Evolutionary conservation across 345 rosid species (phyloP).

Genomic region (Citrus hindsii): DNA sequence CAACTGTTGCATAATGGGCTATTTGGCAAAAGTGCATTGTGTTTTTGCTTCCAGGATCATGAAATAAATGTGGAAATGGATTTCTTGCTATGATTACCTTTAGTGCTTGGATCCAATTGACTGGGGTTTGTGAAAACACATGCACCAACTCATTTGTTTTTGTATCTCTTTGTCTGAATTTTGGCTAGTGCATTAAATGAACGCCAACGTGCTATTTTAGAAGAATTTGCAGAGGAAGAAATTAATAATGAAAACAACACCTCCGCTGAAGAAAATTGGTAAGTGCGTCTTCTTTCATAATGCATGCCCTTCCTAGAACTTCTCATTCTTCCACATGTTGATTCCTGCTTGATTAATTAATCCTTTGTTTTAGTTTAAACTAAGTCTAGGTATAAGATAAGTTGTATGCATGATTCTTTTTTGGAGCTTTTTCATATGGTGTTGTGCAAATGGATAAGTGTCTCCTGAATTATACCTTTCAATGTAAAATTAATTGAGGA

Average conservation of each 20-base stretch:
- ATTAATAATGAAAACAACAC: constrained; percentile 43
- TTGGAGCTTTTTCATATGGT: neutral
- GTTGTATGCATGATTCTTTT: neutral
- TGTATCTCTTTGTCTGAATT: neutral
- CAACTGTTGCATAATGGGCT: neutral
- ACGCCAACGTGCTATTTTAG: constrained; percentile 73
- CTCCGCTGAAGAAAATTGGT: constrained; percentile 56
- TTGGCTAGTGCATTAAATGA: constrained; percentile 55
- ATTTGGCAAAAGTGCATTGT: neutral
- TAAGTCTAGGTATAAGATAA: constrained; percentile 1
- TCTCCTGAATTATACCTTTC: neutral
- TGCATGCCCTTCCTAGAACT: constrained; percentile 6
- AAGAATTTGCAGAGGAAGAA: constrained; percentile 89
- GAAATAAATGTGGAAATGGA: neutral
- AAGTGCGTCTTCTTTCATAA: constrained; percentile 24
- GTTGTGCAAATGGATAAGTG: neutral
- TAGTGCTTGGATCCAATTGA: neutral
- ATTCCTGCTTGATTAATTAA: neutral
- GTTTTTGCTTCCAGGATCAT: neutral
- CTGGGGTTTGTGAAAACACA: neutral
- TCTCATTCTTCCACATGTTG: constrained; percentile 4
- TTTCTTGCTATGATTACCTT: neutral
- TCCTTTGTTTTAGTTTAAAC: neutral
- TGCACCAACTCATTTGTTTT: constrained; percentile 1
- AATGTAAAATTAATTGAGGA: neutral